Percentiles rank a stretch among this genome's conserved stretches.
These are phyloP conservation scores for Tulasnella sp. DNA, from an alignment of 768 basidiomycete species.

Conservation along the genomic window DNA sequence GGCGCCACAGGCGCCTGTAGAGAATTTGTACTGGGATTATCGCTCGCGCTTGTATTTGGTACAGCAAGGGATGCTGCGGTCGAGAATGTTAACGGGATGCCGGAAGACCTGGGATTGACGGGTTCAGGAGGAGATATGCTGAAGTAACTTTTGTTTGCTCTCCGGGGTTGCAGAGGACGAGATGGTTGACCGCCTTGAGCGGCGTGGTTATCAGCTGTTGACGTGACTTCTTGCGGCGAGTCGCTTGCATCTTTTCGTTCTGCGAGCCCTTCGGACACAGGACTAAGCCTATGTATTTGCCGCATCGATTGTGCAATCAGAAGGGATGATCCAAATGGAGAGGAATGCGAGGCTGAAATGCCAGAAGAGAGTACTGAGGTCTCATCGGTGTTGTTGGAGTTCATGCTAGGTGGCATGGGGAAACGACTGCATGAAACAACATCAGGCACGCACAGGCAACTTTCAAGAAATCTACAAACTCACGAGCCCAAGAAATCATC, in stretches of 20 bases:
- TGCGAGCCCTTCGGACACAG: slow-evolving; percentile 43
- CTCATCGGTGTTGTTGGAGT: slow-evolving; percentile 47
- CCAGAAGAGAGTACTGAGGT: slow-evolving; percentile 34
- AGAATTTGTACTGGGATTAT: not conserved
- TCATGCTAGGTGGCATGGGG: slow-evolving; percentile 25
- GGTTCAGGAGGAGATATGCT: slow-evolving; percentile 11
- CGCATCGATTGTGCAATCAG: slow-evolving; percentile 30
- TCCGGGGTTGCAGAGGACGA: not conserved
- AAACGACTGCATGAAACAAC: not conserved
- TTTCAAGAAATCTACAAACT: not conserved
- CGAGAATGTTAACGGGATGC: not conserved
- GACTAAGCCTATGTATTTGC: slow-evolving; percentile 43
- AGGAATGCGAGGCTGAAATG: slow-evolving; percentile 45
- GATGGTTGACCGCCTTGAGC: not conserved
- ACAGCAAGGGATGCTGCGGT: not conserved
- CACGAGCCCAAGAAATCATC: slow-evolving; percentile 9
- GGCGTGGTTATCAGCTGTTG: too few species aligned
- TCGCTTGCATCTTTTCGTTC: not conserved
- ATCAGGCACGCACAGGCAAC: not conserved
- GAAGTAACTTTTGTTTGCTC: slow-evolving; percentile 8
- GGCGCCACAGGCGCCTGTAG: not conserved
- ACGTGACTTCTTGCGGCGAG: too few species aligned
- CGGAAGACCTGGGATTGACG: not conserved
- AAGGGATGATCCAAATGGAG: slow-evolving; percentile 35
- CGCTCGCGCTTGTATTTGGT: not conserved